Evolutionary conservation across 768 basidiomycete genomes (phyloP).

Genomic region (Auricularia cornea): DNA sequence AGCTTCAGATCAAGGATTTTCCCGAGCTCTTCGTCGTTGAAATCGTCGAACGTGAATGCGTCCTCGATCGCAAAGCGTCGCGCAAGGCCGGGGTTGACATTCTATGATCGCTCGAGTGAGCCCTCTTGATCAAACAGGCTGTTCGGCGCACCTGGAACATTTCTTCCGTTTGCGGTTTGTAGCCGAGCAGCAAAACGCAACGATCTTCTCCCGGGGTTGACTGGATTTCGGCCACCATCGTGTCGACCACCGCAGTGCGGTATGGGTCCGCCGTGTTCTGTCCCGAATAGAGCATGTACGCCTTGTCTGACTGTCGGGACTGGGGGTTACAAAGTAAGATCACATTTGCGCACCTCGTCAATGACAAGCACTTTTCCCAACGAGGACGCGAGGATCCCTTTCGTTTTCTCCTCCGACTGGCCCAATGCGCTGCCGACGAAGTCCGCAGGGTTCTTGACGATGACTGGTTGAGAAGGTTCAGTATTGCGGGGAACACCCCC

Average conservation of each 20-base stretch:
- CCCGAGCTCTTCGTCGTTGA: constrained; percentile 42
- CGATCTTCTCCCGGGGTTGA: constrained; percentile 61
- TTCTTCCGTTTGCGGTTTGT: constrained; percentile 56
- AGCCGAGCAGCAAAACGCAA: constrained; percentile 57
- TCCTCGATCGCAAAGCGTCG: constrained; percentile 63
- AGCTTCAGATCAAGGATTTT: constrained; percentile 50
- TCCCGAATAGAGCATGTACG: constrained; percentile 51
- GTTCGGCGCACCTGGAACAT: constrained; percentile 64
- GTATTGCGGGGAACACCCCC: no score
- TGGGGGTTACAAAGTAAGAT: neutral
- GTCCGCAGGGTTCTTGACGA: constrained; percentile 60
- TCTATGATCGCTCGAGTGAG: constrained; percentile 28
- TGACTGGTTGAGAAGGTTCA: no score
- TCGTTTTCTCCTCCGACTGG: constrained; percentile 56
- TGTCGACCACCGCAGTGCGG: constrained; percentile 65
- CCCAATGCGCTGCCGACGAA: constrained; percentile 55
- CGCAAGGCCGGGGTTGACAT: constrained; percentile 59
- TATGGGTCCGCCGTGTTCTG: constrained; percentile 36
- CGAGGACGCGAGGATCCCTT: constrained; percentile 48
- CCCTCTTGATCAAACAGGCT: no score
- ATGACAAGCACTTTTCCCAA: constrained; percentile 63
- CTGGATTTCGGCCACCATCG: constrained; percentile 67
- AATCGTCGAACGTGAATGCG: constrained; percentile 63
- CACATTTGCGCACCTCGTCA: constrained; percentile 44
- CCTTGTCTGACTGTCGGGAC: constrained; percentile 31